A percentile compares a stretch with the other conserved stretches of the same genome.
Conservation (phyloP, 2,329 filamentous ascomycete genomes). For the Pestalotiopsis sp. region DNA sequence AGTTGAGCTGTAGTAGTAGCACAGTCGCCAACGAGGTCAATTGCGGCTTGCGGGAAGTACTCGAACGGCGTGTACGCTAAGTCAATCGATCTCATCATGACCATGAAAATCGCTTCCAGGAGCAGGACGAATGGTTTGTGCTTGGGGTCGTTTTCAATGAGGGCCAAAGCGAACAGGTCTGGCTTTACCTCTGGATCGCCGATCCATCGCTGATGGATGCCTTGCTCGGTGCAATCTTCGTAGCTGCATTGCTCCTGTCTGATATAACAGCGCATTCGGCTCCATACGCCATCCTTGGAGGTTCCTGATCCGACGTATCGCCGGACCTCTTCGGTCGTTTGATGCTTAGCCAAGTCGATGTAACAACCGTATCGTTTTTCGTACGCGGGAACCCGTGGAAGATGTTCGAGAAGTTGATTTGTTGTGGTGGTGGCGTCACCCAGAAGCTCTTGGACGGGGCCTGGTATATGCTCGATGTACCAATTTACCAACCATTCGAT, state of each 20-base stretch:
- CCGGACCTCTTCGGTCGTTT: not conserved
- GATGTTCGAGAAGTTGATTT: not conserved
- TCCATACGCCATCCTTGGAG: not conserved
- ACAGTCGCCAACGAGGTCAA: no score
- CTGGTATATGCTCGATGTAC: no score
- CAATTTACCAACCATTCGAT: no score
- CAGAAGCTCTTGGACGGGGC: no score
- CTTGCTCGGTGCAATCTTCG: not conserved
- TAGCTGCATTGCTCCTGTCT: not conserved
- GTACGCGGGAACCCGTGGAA: not conserved
- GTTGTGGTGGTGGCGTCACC: constrained; percentile 15
- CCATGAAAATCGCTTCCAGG: not conserved
- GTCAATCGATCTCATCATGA: no score
- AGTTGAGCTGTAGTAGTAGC: no score
- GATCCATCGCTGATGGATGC: not conserved
- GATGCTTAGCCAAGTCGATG: not conserved
- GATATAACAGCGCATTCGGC: not conserved
- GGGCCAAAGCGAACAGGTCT: not conserved
- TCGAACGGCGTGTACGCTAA: no score
- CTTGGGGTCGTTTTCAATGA: not conserved
- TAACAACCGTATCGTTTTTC: not conserved
- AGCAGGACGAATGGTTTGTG: not conserved
- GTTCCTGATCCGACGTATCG: not conserved
- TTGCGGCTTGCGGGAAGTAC: no score
- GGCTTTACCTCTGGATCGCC: not conserved